These are phyloP conservation scores for Suhomyces wounanorum DNA, from an alignment of 1,139 yeast genomes.

Conservation along the genomic window DNA sequence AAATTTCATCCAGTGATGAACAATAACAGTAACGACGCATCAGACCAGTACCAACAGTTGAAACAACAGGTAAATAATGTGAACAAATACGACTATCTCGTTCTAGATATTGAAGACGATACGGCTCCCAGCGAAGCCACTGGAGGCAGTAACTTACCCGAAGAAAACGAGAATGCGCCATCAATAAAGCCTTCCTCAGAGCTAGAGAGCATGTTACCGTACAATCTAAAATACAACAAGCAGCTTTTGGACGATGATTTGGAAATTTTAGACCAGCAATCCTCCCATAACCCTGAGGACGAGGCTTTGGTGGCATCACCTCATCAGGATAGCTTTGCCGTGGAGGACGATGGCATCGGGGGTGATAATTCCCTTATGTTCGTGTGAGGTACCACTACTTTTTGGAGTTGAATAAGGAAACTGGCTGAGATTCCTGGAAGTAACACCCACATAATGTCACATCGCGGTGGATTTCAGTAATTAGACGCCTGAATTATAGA, in stretches of 20 bases:
- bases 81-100: constrained; percentile 34
- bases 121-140: constrained; percentile 12
- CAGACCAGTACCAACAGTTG: constrained; percentile 25
- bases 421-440: neutral
- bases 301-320: constrained; percentile 8
- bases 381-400: constrained; percentile 3
- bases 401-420: neutral
- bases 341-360: constrained; percentile 20
- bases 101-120: constrained; percentile 26
- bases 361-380: constrained; percentile 21
- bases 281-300: neutral
- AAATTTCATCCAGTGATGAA: constrained; percentile 35
- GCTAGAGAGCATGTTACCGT: constrained; percentile 29
- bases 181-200: constrained; percentile 24
- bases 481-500: neutral
- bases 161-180: constrained; percentile 15
- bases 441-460: neutral
- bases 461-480: neutral
- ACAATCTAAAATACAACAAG: constrained; percentile 32
- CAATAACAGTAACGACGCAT: constrained; percentile 12
- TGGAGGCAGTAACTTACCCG: constrained; percentile 1
- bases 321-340: constrained; percentile 5
- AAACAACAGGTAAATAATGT: constrained; percentile 26
- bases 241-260: constrained; percentile 28
- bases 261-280: constrained; percentile 18